phyloP scores from a whole-genome alignment of 768 basidiomycete genomes.

The Serendipita sp. region DNA sequence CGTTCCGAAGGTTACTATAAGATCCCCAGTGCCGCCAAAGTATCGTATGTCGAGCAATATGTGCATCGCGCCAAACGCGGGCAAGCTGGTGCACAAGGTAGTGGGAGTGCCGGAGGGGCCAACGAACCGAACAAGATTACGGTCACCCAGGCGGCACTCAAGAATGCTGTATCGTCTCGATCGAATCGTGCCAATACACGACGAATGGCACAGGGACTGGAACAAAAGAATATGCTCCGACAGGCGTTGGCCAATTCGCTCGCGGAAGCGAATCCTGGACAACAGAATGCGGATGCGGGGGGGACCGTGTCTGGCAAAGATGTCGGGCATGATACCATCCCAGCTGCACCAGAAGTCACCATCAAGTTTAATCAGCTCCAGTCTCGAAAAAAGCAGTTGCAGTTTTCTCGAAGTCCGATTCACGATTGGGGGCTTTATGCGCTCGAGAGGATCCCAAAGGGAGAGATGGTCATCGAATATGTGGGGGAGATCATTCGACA shows the following conservation, averaged over 20 bases:
- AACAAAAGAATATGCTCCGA: conserved; percentile 60
- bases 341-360: conserved; percentile 29
- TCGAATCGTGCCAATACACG: conserved; percentile 88
- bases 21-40: conserved; percentile 82
- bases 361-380: conserved; percentile 95
- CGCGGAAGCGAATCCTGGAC: not conserved
- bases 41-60: conserved; percentile 82
- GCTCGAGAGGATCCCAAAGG: conserved; percentile 82
- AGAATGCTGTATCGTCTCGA: conserved; percentile 57
- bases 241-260: conserved; percentile 35
- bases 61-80: conserved; percentile 39
- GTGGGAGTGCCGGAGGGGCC: conserved; percentile 21
- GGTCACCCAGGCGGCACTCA: conserved; percentile 25
- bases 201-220: conserved; percentile 78
- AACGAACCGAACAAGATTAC: conserved; percentile 2
- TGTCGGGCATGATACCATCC: conserved; percentile 31
- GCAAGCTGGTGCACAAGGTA: not conserved
- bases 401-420: conserved; percentile 88
- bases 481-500: conserved; percentile 95
- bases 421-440: conserved; percentile 98
- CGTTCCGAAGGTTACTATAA: conserved; percentile 93
- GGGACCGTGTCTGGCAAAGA: conserved; percentile 53
- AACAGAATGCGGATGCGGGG: conserved; percentile 13
- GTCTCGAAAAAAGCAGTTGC: conserved; percentile 92
- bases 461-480: conserved; percentile 99